Evolutionary conservation across 768 basidiomycete genomes (phyloP), one percentile per base, ranked within the genome.

Genomic region (Suillus plorans): DNA sequence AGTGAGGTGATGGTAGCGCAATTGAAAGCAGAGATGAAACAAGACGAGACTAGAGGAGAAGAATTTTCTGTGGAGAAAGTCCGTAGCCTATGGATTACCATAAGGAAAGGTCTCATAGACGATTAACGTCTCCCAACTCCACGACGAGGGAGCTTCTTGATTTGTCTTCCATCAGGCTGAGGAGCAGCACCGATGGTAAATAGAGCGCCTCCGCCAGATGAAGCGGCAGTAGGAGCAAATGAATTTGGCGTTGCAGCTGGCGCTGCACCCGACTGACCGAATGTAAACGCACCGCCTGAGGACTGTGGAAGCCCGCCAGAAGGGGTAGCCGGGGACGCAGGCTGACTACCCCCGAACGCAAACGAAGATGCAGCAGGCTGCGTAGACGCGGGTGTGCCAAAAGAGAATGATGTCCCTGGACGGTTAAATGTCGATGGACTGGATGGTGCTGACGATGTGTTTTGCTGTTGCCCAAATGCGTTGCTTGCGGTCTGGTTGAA

Each of bases 121-220:
- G 47, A 55, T 68, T 55, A 69, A 49, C 75, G 72, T 64, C 74
- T 74, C 55, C 22, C 69, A 45, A 42, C 39, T 59, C 76, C 76
- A 3, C 75, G 81, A 56, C 76, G 84, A 53, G 87, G 87, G 56
- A 88, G 78, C 63, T 84, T 86, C 76, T 85, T 86, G 55, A 87
- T 82, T 58, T 79, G 79, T 53, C 85, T 79, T 22, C 68, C 71
- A 61, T 73, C 62, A 68, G 77, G 47, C 5, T 80, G 75, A 31
- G 81, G 68, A 2, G 84, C 81, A 56, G 87, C 79, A 37, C 87
- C 88, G 61, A 89, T 88, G 14, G 86, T 89, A 69, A 89, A 89
- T 42, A 89, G 66, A 3, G 76, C 69, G 61, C 65, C 72, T 8
- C 77, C 75, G 39, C 31, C 61, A 2, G 81, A 71, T 16, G 77